Evolutionary conservation across 805 yeast species (phyloP).

Genomic region (Pichia scutulata): DNA sequence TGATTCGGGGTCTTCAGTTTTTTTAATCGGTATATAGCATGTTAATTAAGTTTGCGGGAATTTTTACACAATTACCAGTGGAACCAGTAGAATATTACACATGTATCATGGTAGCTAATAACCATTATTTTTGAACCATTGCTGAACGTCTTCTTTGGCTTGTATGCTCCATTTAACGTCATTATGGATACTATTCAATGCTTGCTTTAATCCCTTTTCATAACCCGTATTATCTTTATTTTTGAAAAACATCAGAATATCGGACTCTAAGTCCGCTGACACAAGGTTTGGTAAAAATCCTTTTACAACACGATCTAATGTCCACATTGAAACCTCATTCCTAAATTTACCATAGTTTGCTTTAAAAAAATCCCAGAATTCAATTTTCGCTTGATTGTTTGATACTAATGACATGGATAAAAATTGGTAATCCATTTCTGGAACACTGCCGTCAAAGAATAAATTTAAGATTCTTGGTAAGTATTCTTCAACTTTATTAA

Average conservation of each 20-base stretch:
- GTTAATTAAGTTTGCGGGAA: too few relatives aligned
- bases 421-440: constrained; percentile 53
- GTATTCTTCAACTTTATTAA: constrained; percentile 28
- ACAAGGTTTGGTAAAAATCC: constrained; percentile 30
- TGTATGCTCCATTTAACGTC: constrained; percentile 44
- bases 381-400: constrained; percentile 36
- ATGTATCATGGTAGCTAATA: constrained; percentile 6
- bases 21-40: too few relatives aligned
- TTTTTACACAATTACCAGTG: too few relatives aligned
- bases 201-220: constrained; percentile 50
- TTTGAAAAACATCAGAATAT: constrained; percentile 37
- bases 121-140: constrained; percentile 29
- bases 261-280: constrained; percentile 28
- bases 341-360: constrained; percentile 39
- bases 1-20: too few relatives aligned
- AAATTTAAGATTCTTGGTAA: constrained; percentile 33
- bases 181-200: constrained; percentile 46
- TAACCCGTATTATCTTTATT: constrained; percentile 44
- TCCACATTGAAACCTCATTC: constrained; percentile 31
- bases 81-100: too few relatives aligned
- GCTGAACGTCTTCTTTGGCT: constrained; percentile 33
- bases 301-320: constrained; percentile 29
- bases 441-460: constrained; percentile 38
- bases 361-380: constrained; percentile 44
- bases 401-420: constrained; percentile 39